phyloP scores from a whole-genome alignment of 2,329 filamentous ascomycete species.

The Sarocladium strictum region DNA sequence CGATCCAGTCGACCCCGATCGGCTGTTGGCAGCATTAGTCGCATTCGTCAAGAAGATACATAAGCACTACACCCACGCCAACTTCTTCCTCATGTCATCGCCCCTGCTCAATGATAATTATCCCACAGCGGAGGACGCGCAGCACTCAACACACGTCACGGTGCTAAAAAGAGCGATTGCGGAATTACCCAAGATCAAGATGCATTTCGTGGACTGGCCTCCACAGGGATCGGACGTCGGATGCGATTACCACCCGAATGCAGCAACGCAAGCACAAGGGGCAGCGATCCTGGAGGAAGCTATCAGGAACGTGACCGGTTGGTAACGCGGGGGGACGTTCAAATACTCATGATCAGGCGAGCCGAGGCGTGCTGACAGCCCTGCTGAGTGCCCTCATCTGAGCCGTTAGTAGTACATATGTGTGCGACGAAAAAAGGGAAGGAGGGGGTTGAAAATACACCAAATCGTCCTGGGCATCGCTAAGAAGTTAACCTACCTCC shows the following conservation, averaged over 20 bases:
- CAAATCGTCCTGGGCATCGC: no score
- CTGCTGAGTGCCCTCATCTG: no score
- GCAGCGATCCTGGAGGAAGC: conserved; percentile 22
- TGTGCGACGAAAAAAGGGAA: no score
- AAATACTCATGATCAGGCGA: no score
- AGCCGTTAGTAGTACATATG: no score
- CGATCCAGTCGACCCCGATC: conserved; percentile 20
- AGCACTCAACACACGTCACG: conserved; percentile 29
- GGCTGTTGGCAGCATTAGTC: conserved; percentile 22
- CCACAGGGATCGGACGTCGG: conserved; percentile 32
- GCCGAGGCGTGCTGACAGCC: no score
- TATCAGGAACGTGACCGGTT: conserved; percentile 16
- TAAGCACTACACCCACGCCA: conserved; percentile 27
- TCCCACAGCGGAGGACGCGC: conserved; percentile 26
- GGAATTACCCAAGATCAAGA: conserved; percentile 20
- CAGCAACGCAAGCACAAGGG: conserved; percentile 27
- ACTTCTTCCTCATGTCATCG: conserved; percentile 33
- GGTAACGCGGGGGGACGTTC: no score
- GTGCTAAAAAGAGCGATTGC: conserved; percentile 27
- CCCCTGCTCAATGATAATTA: conserved; percentile 34
- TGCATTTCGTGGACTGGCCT: conserved; percentile 35
- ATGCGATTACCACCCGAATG: conserved; percentile 37
- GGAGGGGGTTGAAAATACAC: no score
- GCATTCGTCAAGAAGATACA: conserved; percentile 27
- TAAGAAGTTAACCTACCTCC: no score